Base-by-base conservation (phyloP, 768 basidiomycete species). In the Hygrocybe punicea region DNA sequence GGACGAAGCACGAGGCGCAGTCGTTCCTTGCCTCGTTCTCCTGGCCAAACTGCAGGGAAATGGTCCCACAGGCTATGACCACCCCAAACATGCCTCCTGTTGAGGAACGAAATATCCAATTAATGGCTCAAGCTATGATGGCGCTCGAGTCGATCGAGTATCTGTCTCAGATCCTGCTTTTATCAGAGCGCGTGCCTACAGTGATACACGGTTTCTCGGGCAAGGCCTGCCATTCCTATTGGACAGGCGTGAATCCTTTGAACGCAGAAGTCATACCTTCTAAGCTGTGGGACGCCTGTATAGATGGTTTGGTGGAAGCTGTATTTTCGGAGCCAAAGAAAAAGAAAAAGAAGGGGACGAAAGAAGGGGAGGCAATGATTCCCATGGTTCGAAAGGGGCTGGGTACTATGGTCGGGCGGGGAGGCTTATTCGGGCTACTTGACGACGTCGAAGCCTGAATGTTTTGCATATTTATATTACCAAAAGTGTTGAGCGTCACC, bases 1-100 rank as follows among this genome's bases (percentile, higher is more conserved):
- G 90, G 90, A 86, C 84, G 0, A 75, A 69, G 58, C 71, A 69
- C 5, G 90, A 93, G 66, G 85, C 81, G 3, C 73, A 65, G 3
- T 82, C 81, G 25, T 77, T 89, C 64, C 75, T 91, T 42, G 73
- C 80, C 0, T 74, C 83, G 33, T 83, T 84, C 67, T 53, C 58
- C 33, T 69, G 71, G 67, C 49, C 68, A 47, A 48, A 51, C 33
- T 53, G 17, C 52, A 49, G 16, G 10, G 51, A 23, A 7, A 53
- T 57, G 4, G 44, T n/a, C n/a, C n/a, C n/a, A n/a, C n/a, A n/a
- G n/a, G n/a, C n/a, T n/a, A n/a, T n/a, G n/a, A n/a, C 56, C 24
- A 59, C 54, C 25, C 62, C 60, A 16, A 63, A 65, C 21, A 59
- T 58, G 0, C 77, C 80, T 5, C 73, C 76, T 0, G 71, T 85